Base-by-base conservation (phyloP, 768 basidiomycete genomes). In the Daedalea quercina region DNA sequence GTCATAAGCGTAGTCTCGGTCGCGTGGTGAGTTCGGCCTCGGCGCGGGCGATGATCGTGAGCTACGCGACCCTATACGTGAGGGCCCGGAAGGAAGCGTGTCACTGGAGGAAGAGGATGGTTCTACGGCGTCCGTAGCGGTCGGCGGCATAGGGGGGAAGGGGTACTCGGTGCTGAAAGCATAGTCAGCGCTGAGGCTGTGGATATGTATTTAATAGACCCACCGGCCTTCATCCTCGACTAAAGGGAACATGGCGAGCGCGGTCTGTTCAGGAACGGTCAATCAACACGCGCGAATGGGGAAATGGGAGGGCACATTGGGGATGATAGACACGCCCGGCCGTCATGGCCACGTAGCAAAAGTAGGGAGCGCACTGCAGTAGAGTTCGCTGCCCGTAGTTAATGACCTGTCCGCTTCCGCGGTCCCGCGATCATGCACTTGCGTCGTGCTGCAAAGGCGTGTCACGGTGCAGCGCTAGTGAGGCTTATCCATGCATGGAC, bases 1-100 rank as follows among this genome's bases (percentile, higher is more conserved):
- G 34, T 57, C 51, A 31, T 54, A 44, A 15, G 53, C 54, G 2
- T 48, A 44, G n/a, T 63, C 60, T 24, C 56, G 60, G 35, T 60
- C 61, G 28, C 23, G 37, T 17, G 37, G 37, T 3, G 37, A 6
- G 37, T 40, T 6, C 3, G 13, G 37, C 15, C 17, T 8, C 9
- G 40, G 37, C 54, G 59, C 28, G 24, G 25, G 26, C 52, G 57
- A n/a, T 7, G 44, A 45, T 45, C 26, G 44, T 13, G 44, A 24
- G 44, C 44, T 45, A 4, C 44, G 44, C 15, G 44, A 45, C 6
- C 44, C 37, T 40, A 40, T 40, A 3, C 37, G 4, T 20, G 44
- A 45, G 8, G 44, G 44, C 19, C 9, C 44, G 6, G 44, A 45
- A 11, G 44, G 44, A 15, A 45, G 44, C 19, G 44, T 45, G 19